Base-by-base conservation (phyloP, 2,329 filamentous ascomycete species). In the Alternaria angustiovoidea region DNA sequence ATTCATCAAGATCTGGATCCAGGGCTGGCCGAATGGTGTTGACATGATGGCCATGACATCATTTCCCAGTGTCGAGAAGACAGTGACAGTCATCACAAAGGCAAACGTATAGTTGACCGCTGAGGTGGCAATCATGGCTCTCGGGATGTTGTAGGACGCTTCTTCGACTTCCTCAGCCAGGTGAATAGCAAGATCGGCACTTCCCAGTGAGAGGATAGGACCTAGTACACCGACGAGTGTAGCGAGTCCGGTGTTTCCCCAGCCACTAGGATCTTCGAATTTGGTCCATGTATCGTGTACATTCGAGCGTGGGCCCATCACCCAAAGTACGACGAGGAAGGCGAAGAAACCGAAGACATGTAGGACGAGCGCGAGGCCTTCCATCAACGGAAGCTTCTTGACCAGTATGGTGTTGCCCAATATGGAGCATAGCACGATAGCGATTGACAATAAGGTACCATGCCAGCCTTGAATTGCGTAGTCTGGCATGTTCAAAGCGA, bases 261-360 rank as follows among this genome's bases (percentile, higher is more conserved):
- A 82, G 5, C 73, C 78, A 3, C 80, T 81, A 16, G 67, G 61
- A 57, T 85, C 83, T 26, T 75, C 72, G 61, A 85, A 85, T 0
- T 76, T 62, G 5, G 79, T 78, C 58, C 84, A 83, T 1, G 83
- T 81, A 1, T 75, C 73, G 8, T 74, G 59, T 0, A 79, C 64
- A 5, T 74, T 65, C 9, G 73, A 72, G 18, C 75, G 76, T 1
- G 79, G 75, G 3, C 59, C 69, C 49, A 71, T 62, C 5, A 64
- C 61, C 67, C 63, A 67, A 3, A 72, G 56, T 2, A 64, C 59
- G 1, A 84, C 78, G 11, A 85, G 61, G 58, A 84, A 78, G 4
- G 78, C 81, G 61, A 85, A 81, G 63, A 85, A 82, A 1, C 83
- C 83, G n/a, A 81, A 65, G n/a, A 85, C 69, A 54, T 86, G 83